A percentile compares a stretch with the other conserved stretches of the same genome.
Conservation (phyloP, 805 yeast genomes). For the Starmerella vaccinii region DNA sequence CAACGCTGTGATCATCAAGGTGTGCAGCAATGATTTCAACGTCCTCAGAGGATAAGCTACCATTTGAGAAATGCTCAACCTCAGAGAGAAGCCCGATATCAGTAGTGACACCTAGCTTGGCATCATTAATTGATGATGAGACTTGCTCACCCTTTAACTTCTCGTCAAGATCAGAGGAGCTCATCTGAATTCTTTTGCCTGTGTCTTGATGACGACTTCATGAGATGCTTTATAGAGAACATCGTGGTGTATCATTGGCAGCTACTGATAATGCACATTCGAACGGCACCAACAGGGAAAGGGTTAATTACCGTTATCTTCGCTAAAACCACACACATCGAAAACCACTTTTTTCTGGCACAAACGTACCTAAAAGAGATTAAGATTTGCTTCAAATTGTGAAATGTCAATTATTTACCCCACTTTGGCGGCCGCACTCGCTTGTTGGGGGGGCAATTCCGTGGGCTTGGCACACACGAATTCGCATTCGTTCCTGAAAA, state of each 20-base stretch:
- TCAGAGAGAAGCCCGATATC: constrained; percentile 6
- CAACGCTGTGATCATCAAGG: constrained; percentile 26
- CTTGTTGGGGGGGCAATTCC: too few relatives aligned
- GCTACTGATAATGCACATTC: too few relatives aligned
- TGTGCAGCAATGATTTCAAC: constrained; percentile 16
- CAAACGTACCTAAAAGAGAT: too few relatives aligned
- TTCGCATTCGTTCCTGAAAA: too few relatives aligned
- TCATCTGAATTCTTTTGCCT: background rate
- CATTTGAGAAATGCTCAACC: constrained; percentile 9
- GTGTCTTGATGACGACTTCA: too few relatives aligned
- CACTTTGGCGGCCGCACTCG: too few relatives aligned
- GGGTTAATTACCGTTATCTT: background rate
- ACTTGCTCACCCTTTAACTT: background rate
- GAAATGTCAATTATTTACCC: too few relatives aligned
- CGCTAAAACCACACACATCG: background rate
- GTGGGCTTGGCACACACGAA: too few relatives aligned
- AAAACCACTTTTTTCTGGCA: too few relatives aligned
- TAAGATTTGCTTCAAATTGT: too few relatives aligned
- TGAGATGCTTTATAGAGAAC: too few relatives aligned
- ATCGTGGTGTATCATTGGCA: too few relatives aligned
- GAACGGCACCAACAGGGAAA: background rate
- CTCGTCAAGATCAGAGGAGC: background rate
- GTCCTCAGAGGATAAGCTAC: constrained; percentile 13
- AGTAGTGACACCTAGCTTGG: background rate
- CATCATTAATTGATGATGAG: background rate